Evolutionary conservation across 31 red algal species (phyloP).

Genomic region (Porphyra umbilicalis): DNA sequence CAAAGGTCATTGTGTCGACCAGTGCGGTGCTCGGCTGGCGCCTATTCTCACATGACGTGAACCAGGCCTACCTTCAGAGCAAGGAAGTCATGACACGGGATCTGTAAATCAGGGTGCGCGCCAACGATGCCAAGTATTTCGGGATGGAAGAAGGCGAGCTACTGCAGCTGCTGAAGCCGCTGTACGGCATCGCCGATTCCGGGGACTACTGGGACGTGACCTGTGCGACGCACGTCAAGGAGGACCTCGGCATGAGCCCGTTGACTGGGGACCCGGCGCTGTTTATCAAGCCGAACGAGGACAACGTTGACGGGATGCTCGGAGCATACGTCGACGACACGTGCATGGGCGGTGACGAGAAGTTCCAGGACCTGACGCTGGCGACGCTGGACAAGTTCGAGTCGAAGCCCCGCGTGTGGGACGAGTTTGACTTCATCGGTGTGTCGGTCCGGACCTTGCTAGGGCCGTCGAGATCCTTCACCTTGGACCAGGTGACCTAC

Average conservation of each 20-base stretch:
- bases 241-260: conserved; percentile 3
- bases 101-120: neutral
- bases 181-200: conserved; percentile 21
- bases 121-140: neutral
- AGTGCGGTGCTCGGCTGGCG: too few relatives aligned
- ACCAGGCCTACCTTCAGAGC: too few relatives aligned
- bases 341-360: too few relatives aligned
- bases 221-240: conserved; percentile 2
- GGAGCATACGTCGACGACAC: conserved; percentile 28
- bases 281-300: neutral
- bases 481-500: too few relatives aligned
- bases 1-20: too few relatives aligned
- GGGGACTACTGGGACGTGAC: conserved; percentile 37
- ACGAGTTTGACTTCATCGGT: too few relatives aligned
- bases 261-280: conserved; percentile 5
- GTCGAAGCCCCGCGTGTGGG: too few relatives aligned
- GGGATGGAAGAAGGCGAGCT: neutral
- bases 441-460: too few relatives aligned
- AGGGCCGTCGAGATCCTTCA: too few relatives aligned
- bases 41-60: too few relatives aligned
- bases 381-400: too few relatives aligned
- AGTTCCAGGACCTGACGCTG: too few relatives aligned
- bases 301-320: conserved; percentile 1
- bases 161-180: neutral
- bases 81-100: neutral